Conservation (phyloP, 2,329 filamentous ascomycete species). For the Aspergillus pseudoviridinutans region DNA sequence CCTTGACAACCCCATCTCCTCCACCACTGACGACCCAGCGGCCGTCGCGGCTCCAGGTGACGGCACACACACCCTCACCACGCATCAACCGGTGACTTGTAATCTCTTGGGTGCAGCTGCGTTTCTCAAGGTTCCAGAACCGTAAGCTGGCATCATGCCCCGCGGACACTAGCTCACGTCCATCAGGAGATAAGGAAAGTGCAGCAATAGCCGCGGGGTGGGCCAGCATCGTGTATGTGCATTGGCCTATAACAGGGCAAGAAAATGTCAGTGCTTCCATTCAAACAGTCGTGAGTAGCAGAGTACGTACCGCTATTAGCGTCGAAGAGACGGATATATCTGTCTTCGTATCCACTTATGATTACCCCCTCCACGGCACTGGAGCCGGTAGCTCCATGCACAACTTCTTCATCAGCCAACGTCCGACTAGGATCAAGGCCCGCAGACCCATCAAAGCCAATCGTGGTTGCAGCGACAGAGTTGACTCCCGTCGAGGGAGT, state of each 20-base stretch:
- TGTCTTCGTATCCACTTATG: constrained; percentile 94
- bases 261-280: constrained; percentile 16
- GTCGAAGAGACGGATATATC: constrained; percentile 95
- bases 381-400: constrained; percentile 77
- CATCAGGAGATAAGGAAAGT: constrained; percentile 86
- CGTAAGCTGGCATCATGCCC: constrained; percentile 93
- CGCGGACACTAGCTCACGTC: constrained; percentile 88
- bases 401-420: constrained; percentile 65
- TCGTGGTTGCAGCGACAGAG: constrained; percentile 80
- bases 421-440: constrained; percentile 59
- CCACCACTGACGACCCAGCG: constrained; percentile 92
- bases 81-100: constrained; percentile 91
- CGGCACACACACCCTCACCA: constrained; percentile 88
- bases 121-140: constrained; percentile 96
- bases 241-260: constrained; percentile 67
- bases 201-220: constrained; percentile 91
- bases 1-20: constrained; percentile 93
- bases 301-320: constrained; percentile 85
- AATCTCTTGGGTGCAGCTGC: constrained; percentile 91
- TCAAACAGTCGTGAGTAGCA: background rate
- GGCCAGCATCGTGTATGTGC: constrained; percentile 97
- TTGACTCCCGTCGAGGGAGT: constrained; percentile 82
- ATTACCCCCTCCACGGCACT: constrained; percentile 86
- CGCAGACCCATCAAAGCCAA: constrained; percentile 67
- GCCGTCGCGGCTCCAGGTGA: constrained; percentile 94